Evolutionary conservation across 2,329 filamentous ascomycete genomes (phyloP).

Genomic region (Laburnicola sp.): DNA sequence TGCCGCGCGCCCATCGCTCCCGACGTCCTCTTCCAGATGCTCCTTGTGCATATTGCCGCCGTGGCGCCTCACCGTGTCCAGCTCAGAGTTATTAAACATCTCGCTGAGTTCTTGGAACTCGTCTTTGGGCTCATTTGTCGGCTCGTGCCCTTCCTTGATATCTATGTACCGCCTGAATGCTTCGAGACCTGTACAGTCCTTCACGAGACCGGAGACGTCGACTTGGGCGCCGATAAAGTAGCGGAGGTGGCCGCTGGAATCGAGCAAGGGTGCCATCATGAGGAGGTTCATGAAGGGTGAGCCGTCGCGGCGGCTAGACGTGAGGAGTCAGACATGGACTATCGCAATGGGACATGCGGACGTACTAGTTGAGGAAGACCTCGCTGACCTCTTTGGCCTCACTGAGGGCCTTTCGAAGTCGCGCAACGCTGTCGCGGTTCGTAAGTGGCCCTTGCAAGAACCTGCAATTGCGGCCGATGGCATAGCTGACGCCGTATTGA

Average conservation of each 20-base stretch:
- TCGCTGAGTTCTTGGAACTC: conserved; percentile 69
- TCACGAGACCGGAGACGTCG: conserved; percentile 69
- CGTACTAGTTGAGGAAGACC: conserved; percentile 73
- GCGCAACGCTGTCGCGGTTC: conserved; percentile 62
- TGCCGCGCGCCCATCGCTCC: conserved; percentile 16
- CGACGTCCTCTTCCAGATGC: conserved; percentile 53
- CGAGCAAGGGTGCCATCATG: conserved; percentile 72
- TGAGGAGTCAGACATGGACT: conserved; percentile 9
- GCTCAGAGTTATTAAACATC: conserved; percentile 69
- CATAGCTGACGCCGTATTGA: conserved; percentile 73
- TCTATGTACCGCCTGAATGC: conserved; percentile 58
- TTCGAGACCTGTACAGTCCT: conserved; percentile 67
- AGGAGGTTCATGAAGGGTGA: conserved; percentile 77
- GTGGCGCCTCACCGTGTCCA: conserved; percentile 64
- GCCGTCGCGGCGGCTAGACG: conserved; percentile 66
- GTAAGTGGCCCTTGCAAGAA: conserved; percentile 78
- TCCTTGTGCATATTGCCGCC: conserved; percentile 67
- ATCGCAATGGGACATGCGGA: conserved; percentile 6
- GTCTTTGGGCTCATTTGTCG: conserved; percentile 52
- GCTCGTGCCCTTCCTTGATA: conserved; percentile 36
- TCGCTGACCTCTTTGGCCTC: conserved; percentile 72
- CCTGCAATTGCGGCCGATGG: conserved; percentile 74
- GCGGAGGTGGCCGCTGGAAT: conserved; percentile 66
- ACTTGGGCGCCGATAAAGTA: conserved; percentile 76
- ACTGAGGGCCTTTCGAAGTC: conserved; percentile 64